Percentiles rank a stretch among this genome's conserved stretches.
Evolutionary conservation across 331 rosid species (phyloP).

Genomic region (Dryas integrifolia): DNA sequence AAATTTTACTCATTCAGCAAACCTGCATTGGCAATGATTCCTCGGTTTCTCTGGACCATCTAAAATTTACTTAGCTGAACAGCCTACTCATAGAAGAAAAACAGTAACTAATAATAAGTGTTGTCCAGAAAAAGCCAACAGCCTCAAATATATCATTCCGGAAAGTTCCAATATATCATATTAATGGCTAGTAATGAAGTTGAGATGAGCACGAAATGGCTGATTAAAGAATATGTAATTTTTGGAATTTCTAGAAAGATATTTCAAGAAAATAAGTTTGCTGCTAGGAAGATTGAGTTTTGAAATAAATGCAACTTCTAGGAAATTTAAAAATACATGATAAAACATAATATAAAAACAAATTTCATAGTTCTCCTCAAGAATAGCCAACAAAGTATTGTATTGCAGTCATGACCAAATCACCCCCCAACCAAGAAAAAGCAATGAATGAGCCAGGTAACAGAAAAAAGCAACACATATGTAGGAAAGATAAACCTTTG

Average conservation of each 20-base stretch:
- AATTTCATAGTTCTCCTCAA: not conserved
- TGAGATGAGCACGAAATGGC: not conserved
- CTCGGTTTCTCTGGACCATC: not conserved
- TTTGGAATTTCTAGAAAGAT: not conserved
- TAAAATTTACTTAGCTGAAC: not conserved
- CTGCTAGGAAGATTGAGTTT: not conserved
- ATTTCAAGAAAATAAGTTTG: not conserved
- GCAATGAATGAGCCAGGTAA: not conserved
- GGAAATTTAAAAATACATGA: too few relatives aligned
- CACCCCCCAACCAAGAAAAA: not conserved
- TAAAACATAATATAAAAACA: too few relatives aligned
- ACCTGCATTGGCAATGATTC: not conserved
- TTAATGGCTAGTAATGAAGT: not conserved
- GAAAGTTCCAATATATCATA: not conserved
- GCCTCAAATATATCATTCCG: not conserved
- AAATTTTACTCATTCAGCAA: not conserved
- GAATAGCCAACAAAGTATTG: not conserved
- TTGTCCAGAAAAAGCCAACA: not conserved
- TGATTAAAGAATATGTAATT: not conserved
- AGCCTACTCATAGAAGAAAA: not conserved
- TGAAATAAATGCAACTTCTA: not conserved
- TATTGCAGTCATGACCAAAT: not conserved
- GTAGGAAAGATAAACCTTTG: not conserved
- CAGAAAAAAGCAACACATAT: not conserved
- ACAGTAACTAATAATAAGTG: not conserved